Evolutionary conservation across 805 yeast genomes (phyloP), one percentile per base, ranked within the genome.

Genomic region (Cyberlindnera petersonii): DNA sequence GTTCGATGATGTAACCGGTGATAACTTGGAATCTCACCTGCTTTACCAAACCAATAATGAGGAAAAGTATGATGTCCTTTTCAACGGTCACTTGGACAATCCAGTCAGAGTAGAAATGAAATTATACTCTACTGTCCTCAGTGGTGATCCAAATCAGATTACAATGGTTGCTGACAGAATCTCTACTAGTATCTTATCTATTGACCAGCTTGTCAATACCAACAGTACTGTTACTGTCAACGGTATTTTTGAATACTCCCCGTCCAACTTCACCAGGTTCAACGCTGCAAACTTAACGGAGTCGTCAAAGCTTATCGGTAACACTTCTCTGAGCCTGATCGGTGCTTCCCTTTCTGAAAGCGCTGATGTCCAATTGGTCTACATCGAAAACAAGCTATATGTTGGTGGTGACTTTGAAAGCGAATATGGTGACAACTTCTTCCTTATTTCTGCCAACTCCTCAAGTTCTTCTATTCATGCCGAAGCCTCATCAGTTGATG

Each of bases 191-290:
- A 68, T 77, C 36, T 64, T 68, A 3, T 61, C 69, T 4, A 60
- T 78, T 39, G 79, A 75, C 50, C 59, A 44, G 9, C 44, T 69
- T 35, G 50, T 45, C 15, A 46, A 51, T 28, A 48, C 65, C 6
- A 60, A 64, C 36, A 59, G 64, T 2, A 52, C 67, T 1, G 42
- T 78, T 24, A 53, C 68, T 2, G 58, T 89, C 35, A 83, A 85
- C 58, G 95, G 95, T 9, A 52, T 91, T 16, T 86, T 91, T 55
- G 96, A 91, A 62, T 93, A 82, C 59, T 79, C 86, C 1, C 62
- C 79, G 26, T 60, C 74, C 3, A 88, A 88, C 57, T 86, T 84
- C 57, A 64, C 82, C 5, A 45, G 52, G 10, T 47, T 58, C 19
- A 53, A 60, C 11, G 48, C 55, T 28, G 50, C 61, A 9, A 48